Evolutionary conservation across 805 yeast species (phyloP).

Genomic region (Lipomyces sp.): DNA sequence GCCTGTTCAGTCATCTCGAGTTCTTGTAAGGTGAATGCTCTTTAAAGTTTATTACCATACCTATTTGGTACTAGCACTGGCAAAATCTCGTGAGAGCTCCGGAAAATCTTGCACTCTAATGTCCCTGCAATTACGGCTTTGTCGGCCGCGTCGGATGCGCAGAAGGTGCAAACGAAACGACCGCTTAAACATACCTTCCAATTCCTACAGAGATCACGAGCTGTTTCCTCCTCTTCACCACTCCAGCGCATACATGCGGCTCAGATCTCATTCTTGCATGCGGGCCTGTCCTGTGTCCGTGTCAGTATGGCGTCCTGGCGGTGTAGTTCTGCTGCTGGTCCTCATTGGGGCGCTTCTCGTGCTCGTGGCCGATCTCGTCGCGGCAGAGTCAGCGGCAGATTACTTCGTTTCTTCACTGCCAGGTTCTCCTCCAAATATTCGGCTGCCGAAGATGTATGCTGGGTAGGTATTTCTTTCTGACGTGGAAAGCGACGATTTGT

Average conservation of each 20-base stretch:
- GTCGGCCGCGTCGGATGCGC: not conserved
- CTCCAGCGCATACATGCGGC: not conserved
- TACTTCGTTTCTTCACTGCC: constrained; percentile 46
- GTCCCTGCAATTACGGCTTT: not conserved
- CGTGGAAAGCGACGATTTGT: not conserved
- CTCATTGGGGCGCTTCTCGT: constrained; percentile 10
- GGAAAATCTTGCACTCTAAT: not conserved
- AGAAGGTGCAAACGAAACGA: not conserved
- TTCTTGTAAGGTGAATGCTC: not conserved
- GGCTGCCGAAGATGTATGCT: constrained; percentile 53
- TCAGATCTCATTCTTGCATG: not conserved
- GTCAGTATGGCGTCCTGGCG: not conserved
- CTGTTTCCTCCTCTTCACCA: not conserved
- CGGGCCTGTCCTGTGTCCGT: not conserved
- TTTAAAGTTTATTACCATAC: not conserved
- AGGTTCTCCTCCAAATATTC: constrained; percentile 39
- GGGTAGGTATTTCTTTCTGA: constrained; percentile 44
- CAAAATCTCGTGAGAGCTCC: not conserved
- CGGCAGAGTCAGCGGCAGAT: constrained; percentile 35
- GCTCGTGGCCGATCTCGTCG: constrained; percentile 21
- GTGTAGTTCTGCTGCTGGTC: not conserved
- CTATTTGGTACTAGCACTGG: not conserved
- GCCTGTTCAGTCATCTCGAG: not conserved
- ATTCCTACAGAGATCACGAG: not conserved
- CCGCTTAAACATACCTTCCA: not conserved